Base-by-base conservation (phyloP, 805 yeast genomes). In the Yarrowia phangngaensis region DNA sequence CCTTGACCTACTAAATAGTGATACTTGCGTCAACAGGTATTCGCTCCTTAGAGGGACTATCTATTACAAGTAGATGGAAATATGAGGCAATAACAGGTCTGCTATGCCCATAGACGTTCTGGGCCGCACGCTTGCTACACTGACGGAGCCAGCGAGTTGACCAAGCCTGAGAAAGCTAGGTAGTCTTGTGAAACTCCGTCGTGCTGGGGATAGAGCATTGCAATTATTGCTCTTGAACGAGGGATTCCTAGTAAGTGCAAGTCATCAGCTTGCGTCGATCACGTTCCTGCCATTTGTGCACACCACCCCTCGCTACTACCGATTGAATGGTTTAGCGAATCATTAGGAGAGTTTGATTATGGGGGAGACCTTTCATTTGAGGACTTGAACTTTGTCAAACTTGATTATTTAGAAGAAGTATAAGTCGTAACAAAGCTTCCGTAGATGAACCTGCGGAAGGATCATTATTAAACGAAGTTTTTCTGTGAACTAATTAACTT, bases 101-200 rank as follows among this genome's bases (percentile, higher is more conserved):
- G 69, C 65, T 69, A 66, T 66, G 70, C 70, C 70, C 70, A 65
- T 66, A 67, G 69, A 67, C 69, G 70, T 66, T 66, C 70, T 66
- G 70, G 70, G 70, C 70, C 70, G 70, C 70, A 65, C 68, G 70
- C 70, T 70, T 69, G 69, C 70, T 66, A 65, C 70, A 66, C 68
- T 66, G 69, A 66, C 70, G 68, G 70, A 65, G 70, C 68, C 70
- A 66, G 67, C 69, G 69, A 65, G 70, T 63, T 54, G 60, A 57
- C 68, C 65, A 61, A 61, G 64, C 61, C 70, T 68, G 67, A 62
- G 64, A 66, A 67, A 65, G 55, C 62, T 58, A 67, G 70, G 68
- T 62, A 65, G 63, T 60, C 68, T 66, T 64, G 69, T 64, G 65
- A n/a, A n/a, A n/a, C n/a, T n/a, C n/a, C n/a, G n/a, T n/a, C n/a